Evolutionary conservation across 495 filamentous ascomycete genomes (phyloP).

Genomic region (Xylaria bambusicola): DNA sequence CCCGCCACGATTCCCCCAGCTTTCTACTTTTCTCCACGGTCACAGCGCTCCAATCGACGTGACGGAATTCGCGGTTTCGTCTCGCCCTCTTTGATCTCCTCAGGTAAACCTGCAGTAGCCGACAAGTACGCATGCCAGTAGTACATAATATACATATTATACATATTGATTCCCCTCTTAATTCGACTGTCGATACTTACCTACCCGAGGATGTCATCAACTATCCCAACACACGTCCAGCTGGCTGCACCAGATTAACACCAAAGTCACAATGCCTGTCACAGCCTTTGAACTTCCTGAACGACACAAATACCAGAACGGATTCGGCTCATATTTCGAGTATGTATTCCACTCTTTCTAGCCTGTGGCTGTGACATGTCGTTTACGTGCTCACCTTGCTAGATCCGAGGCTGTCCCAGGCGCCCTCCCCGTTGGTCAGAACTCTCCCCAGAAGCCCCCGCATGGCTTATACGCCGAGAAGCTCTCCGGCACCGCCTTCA

Average conservation of each 20-base stretch:
- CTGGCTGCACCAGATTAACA: not conserved
- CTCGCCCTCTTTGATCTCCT: slow-evolving; percentile 15
- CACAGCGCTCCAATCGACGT: not conserved
- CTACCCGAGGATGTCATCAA: not conserved
- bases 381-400: not conserved
- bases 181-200: not conserved
- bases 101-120: slow-evolving; percentile 27
- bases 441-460: slow-evolving; percentile 85
- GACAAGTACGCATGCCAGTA: slow-evolving; percentile 7
- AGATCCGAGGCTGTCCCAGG: slow-evolving; percentile 51
- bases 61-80: slow-evolving; percentile 13
- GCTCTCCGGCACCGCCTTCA: slow-evolving; percentile 92
- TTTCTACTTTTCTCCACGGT: slow-evolving; percentile 21
- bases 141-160: not conserved
- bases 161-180: not conserved
- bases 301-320: slow-evolving; percentile 69
- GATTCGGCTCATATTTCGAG: slow-evolving; percentile 67
- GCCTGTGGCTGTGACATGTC: not conserved
- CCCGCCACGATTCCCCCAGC: slow-evolving; percentile 18
- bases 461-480: slow-evolving; percentile 90
- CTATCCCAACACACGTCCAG: not conserved
- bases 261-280: slow-evolving; percentile 54
- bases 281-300: slow-evolving; percentile 56
- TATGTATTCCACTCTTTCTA: slow-evolving; percentile 31
- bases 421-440: slow-evolving; percentile 63